Conservation (phyloP, 1,139 yeast genomes). For the Scheffersomyces parashehatae region DNA sequence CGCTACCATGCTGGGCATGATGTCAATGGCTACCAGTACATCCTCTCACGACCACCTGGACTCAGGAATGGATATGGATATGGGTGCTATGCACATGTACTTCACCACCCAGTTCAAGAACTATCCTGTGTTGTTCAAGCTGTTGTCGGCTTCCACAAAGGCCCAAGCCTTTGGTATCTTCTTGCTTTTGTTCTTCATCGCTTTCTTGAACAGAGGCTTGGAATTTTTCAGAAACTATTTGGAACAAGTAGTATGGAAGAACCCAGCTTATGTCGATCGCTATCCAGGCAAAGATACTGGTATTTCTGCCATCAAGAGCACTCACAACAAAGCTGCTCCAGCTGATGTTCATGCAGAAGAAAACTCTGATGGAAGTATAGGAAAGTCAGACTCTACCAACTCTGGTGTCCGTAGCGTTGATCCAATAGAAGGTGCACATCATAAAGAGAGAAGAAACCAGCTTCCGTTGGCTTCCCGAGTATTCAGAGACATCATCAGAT, state of each 20-base stretch:
- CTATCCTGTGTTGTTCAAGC: constrained; percentile 63
- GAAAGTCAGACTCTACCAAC: constrained; percentile 9
- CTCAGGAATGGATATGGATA: constrained; percentile 20
- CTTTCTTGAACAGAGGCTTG: constrained; percentile 58
- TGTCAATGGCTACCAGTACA: constrained; percentile 6
- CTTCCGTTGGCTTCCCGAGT: constrained; percentile 27
- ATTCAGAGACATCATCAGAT: constrained; percentile 55
- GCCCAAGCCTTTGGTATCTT: constrained; percentile 76
- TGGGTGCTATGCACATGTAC: constrained; percentile 53
- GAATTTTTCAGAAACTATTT: constrained; percentile 60
- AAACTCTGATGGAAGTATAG: constrained; percentile 8
- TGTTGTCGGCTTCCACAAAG: constrained; percentile 50
- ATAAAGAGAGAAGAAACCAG: constrained; percentile 9
- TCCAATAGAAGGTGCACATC: constrained; percentile 1
- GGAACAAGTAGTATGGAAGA: constrained; percentile 63
- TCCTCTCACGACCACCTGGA: constrained; percentile 3
- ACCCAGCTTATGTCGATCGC: constrained; percentile 29
- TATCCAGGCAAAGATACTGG: constrained; percentile 8
- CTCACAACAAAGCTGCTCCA: constrained; percentile 8
- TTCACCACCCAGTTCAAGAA: constrained; percentile 50
- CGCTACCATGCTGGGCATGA: constrained; percentile 12
- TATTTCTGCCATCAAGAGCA: constrained; percentile 8
- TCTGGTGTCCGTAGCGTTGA: constrained; percentile 4
- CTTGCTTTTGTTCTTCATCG: constrained; percentile 55
- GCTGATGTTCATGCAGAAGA: constrained; percentile 14